These are phyloP conservation scores for Phytopythium montanum DNA, from an alignment of 352 stramenopile species.

Conservation along the genomic window DNA sequence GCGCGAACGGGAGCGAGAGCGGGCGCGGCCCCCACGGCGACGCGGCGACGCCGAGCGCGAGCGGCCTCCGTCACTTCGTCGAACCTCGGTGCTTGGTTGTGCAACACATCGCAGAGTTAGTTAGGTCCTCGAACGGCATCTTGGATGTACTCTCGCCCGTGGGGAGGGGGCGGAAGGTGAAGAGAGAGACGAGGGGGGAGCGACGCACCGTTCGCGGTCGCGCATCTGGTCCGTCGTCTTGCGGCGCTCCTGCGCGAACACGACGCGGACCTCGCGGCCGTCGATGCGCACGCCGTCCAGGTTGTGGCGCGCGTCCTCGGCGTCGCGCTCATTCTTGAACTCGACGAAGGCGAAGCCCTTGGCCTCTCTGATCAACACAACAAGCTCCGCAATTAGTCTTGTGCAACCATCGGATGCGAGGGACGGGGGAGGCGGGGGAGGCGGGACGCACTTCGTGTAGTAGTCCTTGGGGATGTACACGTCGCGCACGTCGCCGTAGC, in stretches of 20 bases:
- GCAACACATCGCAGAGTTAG: neutral
- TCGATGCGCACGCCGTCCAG: conserved; percentile 92
- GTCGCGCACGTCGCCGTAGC: conserved; percentile 93
- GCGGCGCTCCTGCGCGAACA: conserved; percentile 95
- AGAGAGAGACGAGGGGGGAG: neutral
- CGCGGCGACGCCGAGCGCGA: conserved; percentile 28
- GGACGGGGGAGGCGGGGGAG: no score
- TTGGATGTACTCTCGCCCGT: neutral
- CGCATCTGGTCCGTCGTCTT: conserved; percentile 96
- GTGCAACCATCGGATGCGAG: no score
- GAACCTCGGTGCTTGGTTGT: neutral
- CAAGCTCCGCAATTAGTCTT: no score
- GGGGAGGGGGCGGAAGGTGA: neutral
- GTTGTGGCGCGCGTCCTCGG: conserved; percentile 87
- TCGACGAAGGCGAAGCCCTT: conserved; percentile 97
- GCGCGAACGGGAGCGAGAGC: conserved; percentile 54
- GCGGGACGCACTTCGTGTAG: conserved; percentile 62
- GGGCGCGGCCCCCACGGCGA: conserved; percentile 20
- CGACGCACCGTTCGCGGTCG: conserved; percentile 70
- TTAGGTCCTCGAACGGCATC: neutral
- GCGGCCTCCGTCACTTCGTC: neutral
- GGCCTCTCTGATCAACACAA: conserved; percentile 46
- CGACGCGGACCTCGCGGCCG: conserved; percentile 91
- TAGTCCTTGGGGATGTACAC: conserved; percentile 96
- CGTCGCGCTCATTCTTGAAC: conserved; percentile 90